Percentiles rank a stretch among this genome's conserved stretches.
Evolutionary conservation across 352 stramenopile species (phyloP).

Genomic region (Pythium monospermum): DNA sequence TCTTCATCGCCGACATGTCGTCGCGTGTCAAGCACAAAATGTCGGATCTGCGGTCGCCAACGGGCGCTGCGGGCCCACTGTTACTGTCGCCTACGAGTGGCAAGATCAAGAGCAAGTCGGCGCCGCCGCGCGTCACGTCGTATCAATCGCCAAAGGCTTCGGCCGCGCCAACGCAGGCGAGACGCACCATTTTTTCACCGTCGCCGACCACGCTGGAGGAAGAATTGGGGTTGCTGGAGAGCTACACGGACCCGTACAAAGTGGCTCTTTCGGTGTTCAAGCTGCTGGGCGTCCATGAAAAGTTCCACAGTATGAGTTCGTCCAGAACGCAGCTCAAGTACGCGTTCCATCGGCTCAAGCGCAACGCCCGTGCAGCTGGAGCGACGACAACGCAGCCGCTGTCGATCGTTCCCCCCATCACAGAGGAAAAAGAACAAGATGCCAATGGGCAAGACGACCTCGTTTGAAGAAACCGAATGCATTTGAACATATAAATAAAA

Average conservation of each 20-base stretch:
- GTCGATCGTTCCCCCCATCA: not conserved
- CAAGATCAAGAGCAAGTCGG: conserved; percentile 6
- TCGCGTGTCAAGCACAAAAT: conserved; percentile 31
- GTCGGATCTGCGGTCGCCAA: conserved; percentile 15
- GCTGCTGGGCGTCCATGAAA: conserved; percentile 49
- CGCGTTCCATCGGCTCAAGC: conserved; percentile 54
- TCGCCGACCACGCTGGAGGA: conserved; percentile 36
- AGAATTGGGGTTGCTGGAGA: conserved; percentile 27
- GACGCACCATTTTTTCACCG: conserved; percentile 35
- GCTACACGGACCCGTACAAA: conserved; percentile 76
- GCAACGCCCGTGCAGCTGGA: conserved; percentile 26
- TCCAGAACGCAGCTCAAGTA: conserved; percentile 48
- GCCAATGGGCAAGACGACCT: too few species aligned
- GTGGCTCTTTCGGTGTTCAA: conserved; percentile 69
- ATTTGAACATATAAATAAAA: too few species aligned
- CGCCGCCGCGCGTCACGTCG: not conserved
- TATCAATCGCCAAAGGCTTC: conserved; percentile 11
- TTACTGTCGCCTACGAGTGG: conserved; percentile 11
- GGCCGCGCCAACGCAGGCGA: conserved; percentile 1
- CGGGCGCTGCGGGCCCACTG: too few species aligned
- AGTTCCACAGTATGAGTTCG: conserved; percentile 67
- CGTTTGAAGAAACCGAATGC: too few species aligned
- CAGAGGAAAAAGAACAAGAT: too few species aligned
- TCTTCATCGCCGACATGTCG: conserved; percentile 40
- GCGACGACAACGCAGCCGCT: not conserved